Conservation (phyloP, 345 rosid species). For the Eutrema japonicum region DNA sequence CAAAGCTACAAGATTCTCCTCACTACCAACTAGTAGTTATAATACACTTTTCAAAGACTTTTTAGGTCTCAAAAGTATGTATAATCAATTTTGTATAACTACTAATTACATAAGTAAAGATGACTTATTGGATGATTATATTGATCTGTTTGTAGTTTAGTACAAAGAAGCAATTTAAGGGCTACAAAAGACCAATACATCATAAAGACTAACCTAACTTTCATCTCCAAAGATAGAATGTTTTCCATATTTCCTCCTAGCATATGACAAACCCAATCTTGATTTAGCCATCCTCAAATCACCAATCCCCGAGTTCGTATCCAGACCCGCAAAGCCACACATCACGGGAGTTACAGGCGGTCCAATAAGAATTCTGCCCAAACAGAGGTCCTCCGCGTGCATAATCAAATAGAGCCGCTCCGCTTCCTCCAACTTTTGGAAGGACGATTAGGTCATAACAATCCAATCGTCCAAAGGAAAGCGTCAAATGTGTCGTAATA, state of each 20-base stretch:
- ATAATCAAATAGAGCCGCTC: slow-evolving; percentile 85
- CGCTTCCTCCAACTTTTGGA: slow-evolving; percentile 83
- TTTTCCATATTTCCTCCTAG: slow-evolving; percentile 75
- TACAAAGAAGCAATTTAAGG: slow-evolving; percentile 82
- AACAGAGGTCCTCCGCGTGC: slow-evolving; percentile 65
- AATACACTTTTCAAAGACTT: slow-evolving; percentile 12
- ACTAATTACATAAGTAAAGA: background rate
- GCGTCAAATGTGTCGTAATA: slow-evolving; percentile 80
- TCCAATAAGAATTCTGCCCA: slow-evolving; percentile 80
- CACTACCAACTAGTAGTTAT: slow-evolving; percentile 15
- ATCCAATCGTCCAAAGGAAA: slow-evolving; percentile 52
- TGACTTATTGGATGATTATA: background rate
- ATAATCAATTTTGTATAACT: background rate
- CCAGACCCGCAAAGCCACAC: slow-evolving; percentile 86
- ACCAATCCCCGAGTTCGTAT: slow-evolving; percentile 77
- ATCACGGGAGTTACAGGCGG: slow-evolving; percentile 78
- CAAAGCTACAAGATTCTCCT: slow-evolving; percentile 17
- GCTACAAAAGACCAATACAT: slow-evolving; percentile 74
- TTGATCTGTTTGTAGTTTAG: slow-evolving; percentile 29
- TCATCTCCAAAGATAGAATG: slow-evolving; percentile 76
- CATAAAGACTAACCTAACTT: slow-evolving; percentile 53
- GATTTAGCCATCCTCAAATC: slow-evolving; percentile 82
- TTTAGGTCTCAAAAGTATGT: slow-evolving; percentile 36
- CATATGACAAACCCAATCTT: slow-evolving; percentile 81
- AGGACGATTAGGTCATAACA: slow-evolving; percentile 50